These are phyloP conservation scores for Saccharum officinarum DNA, from an alignment of 176 grass and related monocot species.

Conservation along the genomic window DNA sequence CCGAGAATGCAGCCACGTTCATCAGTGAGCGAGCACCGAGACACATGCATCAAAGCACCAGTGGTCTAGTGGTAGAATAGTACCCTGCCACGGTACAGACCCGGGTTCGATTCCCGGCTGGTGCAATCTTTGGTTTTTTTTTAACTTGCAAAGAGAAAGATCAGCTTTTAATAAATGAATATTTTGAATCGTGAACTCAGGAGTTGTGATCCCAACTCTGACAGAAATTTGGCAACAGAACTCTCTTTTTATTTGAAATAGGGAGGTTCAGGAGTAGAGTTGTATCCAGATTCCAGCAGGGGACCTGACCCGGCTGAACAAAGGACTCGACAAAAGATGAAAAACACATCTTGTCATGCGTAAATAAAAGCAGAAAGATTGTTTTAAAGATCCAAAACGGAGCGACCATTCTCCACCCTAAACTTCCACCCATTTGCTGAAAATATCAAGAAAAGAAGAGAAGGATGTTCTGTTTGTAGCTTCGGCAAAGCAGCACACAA, in stretches of 20 bases:
- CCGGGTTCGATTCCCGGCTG: slow-evolving; percentile 66
- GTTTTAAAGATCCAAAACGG: not conserved
- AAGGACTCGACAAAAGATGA: too few species aligned
- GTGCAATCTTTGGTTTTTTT: not conserved
- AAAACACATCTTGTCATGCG: not conserved
- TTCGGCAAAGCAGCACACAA: not conserved
- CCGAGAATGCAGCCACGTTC: too few species aligned
- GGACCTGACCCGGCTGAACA: too few species aligned
- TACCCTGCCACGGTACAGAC: slow-evolving; percentile 89
- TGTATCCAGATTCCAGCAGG: too few species aligned
- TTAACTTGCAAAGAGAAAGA: too few species aligned
- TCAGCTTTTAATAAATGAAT: too few species aligned
- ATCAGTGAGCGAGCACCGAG: too few species aligned
- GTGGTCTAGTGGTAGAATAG: slow-evolving; percentile 87
- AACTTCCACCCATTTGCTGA: not conserved
- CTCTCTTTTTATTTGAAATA: too few species aligned
- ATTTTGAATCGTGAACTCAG: too few species aligned
- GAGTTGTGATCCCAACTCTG: too few species aligned
- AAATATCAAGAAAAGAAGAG: not conserved
- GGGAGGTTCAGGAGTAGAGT: too few species aligned
- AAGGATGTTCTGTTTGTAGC: not conserved
- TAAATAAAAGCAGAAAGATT: not conserved
- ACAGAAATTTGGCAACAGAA: too few species aligned
- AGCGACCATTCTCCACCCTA: not conserved
- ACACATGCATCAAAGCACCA: slow-evolving; percentile 24